phyloP scores from a whole-genome alignment of 257 asterid genomes.

The Solanum tacnaense region DNA sequence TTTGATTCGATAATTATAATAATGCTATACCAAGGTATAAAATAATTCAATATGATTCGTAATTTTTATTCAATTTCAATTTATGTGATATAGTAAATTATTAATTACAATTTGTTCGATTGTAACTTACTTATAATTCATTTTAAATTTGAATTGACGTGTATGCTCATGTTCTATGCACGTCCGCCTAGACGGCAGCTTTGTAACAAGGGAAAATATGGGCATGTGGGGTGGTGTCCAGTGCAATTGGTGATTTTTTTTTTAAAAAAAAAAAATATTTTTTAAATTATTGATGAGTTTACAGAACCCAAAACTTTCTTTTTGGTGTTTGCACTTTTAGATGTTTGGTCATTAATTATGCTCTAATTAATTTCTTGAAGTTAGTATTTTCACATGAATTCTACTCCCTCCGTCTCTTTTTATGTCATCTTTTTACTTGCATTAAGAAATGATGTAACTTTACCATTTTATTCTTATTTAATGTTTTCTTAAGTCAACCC shows the following conservation, averaged over 20 bases:
- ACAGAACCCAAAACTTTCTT: background rate
- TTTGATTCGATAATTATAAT: no score
- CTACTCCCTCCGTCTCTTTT: no score
- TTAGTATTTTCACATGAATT: background rate
- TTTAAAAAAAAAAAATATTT: no score
- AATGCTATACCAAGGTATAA: no score
- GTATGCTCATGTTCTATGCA: background rate
- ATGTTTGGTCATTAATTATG: background rate
- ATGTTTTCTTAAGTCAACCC: no score
- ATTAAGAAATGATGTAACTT: no score
- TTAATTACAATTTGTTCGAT: background rate
- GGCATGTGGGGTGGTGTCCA: background rate
- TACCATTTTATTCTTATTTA: fast-evolving
- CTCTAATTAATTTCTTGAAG: background rate
- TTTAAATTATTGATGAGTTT: background rate
- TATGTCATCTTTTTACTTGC: no score
- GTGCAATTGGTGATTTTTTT: background rate
- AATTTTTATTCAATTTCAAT: background rate
- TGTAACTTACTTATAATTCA: background rate
- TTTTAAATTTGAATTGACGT: background rate
- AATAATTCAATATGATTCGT: no score
- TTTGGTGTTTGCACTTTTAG: background rate
- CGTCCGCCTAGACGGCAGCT: background rate
- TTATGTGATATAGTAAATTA: background rate
- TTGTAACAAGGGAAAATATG: background rate